Evolutionary conservation across 164 flowering plant species (phyloP).

Genomic region (Taxillus chinensis): DNA sequence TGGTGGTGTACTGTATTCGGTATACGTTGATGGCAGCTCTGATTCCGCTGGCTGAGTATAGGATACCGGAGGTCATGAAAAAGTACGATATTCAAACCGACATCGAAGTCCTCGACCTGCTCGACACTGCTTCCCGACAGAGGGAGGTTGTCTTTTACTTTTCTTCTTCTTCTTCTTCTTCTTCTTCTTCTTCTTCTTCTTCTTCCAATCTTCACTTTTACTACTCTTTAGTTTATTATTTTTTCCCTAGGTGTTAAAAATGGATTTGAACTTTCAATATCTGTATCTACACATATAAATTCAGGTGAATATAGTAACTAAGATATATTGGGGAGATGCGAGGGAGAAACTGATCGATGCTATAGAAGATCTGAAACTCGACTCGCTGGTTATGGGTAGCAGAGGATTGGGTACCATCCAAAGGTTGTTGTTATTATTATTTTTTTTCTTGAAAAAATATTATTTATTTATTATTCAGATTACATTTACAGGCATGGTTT

Average conservation of each 20-base stretch:
- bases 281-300: too few species aligned
- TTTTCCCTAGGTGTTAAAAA: too few species aligned
- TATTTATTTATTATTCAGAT: neutral
- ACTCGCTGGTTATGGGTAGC: constrained; percentile 72
- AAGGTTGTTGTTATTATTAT: constrained; percentile 24
- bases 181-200: neutral
- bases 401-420: constrained; percentile 59
- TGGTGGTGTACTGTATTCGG: too few species aligned
- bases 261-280: too few species aligned
- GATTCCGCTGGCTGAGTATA: constrained; percentile 66
- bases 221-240: too few species aligned
- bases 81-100: constrained; percentile 45
- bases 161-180: neutral
- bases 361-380: constrained; percentile 39
- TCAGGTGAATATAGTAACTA: constrained; percentile 48
- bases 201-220: too few species aligned
- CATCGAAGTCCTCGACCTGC: constrained; percentile 51
- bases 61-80: constrained; percentile 43
- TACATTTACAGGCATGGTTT: too few species aligned
- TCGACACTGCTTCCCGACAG: constrained; percentile 48
- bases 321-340: constrained; percentile 90
- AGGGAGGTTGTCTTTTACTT: constrained; percentile 32
- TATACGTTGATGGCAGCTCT: constrained; percentile 34
- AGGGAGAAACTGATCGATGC: constrained; percentile 60
- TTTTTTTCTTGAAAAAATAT: neutral